Evolutionary conservation across 2,329 filamentous ascomycete species (phyloP).

Genomic region (Trichoderma harzianum): DNA sequence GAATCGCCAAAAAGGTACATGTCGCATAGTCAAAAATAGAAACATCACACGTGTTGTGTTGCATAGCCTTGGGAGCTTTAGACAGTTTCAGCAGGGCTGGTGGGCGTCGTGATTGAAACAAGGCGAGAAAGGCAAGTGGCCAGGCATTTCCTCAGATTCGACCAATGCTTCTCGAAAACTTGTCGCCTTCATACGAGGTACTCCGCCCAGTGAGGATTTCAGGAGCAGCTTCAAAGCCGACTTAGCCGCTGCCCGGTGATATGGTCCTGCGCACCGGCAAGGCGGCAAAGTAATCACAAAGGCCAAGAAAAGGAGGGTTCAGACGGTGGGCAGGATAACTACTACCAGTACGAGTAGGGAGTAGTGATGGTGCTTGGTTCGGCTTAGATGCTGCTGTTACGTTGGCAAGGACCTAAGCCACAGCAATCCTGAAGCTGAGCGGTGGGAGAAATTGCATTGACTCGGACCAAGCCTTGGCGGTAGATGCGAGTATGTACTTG

Average conservation of each 20-base stretch:
- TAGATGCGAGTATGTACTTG: not conserved
- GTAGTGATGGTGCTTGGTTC: not conserved
- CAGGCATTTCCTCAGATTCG: not conserved
- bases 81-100: conserved; percentile 4
- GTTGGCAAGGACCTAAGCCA: conserved; percentile 3
- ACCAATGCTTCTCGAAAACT: not conserved
- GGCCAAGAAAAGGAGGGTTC: not conserved
- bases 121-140: not conserved
- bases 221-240: conserved; percentile 1
- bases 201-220: not conserved
- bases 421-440: not conserved
- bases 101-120: not conserved
- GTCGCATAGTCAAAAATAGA: conserved; percentile 9
- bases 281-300: not conserved
- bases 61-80: not conserved
- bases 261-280: not conserved
- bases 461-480: not conserved
- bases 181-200: not conserved
- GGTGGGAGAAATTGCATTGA: conserved; percentile 1
- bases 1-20: not conserved
- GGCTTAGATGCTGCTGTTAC: not conserved
- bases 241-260: not conserved
- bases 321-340: not conserved
- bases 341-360: not conserved
- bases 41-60: not conserved